These are phyloP conservation scores for Amyloporia xantha DNA, from an alignment of 768 basidiomycete species.

Conservation along the genomic window DNA sequence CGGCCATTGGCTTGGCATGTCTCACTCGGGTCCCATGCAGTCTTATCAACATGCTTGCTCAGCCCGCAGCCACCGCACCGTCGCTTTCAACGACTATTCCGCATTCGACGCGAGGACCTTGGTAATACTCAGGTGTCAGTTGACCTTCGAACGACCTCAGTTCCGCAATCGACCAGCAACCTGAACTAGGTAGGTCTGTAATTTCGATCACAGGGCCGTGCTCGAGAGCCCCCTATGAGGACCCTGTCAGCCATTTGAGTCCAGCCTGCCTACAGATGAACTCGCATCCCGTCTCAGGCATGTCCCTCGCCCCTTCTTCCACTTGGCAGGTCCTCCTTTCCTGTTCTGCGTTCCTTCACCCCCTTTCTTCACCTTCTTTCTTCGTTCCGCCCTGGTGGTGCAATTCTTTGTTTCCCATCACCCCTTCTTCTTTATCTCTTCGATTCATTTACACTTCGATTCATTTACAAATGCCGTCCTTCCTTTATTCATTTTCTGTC, in stretches of 20 bases:
- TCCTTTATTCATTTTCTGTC: background rate
- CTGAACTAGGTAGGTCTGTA: background rate
- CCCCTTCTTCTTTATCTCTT: background rate
- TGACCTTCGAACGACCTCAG: too few relatives aligned
- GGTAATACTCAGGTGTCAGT: too few relatives aligned
- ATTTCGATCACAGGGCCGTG: background rate
- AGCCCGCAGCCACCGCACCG: too few relatives aligned
- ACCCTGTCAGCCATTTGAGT: background rate
- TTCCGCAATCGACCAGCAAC: background rate
- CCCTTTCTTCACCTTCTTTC: background rate
- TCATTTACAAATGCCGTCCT: slow-evolving; percentile 1
- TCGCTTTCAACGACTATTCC: too few relatives aligned
- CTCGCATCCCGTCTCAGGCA: background rate
- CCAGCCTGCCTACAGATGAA: background rate
- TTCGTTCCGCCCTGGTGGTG: slow-evolving; percentile 12
- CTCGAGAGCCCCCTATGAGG: background rate
- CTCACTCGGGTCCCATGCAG: too few relatives aligned
- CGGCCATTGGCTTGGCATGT: too few relatives aligned
- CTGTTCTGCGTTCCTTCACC: background rate
- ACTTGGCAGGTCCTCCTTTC: background rate
- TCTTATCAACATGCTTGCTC: too few relatives aligned
- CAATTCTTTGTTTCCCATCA: slow-evolving; percentile 1
- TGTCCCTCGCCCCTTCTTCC: background rate
- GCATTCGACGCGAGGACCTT: too few relatives aligned
- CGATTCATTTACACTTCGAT: background rate